Evolutionary conservation across 192 early-diverging fungal species (phyloP).

Genomic region (Dimargaris xerosporica): DNA sequence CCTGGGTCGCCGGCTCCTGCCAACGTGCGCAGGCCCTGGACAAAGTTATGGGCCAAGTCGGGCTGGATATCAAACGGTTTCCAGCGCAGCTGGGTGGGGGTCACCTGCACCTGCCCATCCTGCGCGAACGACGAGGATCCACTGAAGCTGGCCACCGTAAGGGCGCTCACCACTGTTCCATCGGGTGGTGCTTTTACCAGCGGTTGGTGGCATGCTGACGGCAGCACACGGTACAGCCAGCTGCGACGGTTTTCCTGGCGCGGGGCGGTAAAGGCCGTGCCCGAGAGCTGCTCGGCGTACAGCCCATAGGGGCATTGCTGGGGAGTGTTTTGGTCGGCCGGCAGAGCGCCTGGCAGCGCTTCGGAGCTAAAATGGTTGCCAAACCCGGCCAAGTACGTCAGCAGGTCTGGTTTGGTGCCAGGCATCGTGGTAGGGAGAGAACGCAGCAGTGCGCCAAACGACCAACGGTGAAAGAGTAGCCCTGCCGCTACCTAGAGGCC

Average conservation of each 20-base stretch:
- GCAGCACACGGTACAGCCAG: slow-evolving; percentile 94
- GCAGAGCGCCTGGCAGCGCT: slow-evolving; percentile 67
- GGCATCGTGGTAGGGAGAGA: not conserved
- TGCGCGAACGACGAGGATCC: too few relatives aligned
- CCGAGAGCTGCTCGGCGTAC: slow-evolving; percentile 91
- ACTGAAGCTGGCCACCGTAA: not conserved
- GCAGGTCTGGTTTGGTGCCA: not conserved
- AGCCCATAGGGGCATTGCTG: slow-evolving; percentile 78
- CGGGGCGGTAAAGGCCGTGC: slow-evolving; percentile 76
- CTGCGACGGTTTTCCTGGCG: slow-evolving; percentile 64
- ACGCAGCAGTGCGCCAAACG: too few relatives aligned
- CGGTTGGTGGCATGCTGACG: slow-evolving; percentile 71
- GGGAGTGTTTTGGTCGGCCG: slow-evolving; percentile 81
- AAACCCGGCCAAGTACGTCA: slow-evolving; percentile 63
- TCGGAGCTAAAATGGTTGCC: slow-evolving; percentile 80
- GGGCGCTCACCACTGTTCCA: not conserved
- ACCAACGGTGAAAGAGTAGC: too few relatives aligned
- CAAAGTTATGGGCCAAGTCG: slow-evolving; percentile 48
- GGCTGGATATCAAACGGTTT: slow-evolving; percentile 58
- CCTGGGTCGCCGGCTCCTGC: slow-evolving; percentile 75
- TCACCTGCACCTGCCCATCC: slow-evolving; percentile 19
- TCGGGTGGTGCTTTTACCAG: slow-evolving; percentile 23
- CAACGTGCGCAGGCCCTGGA: slow-evolving; percentile 69
- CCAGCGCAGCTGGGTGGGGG: slow-evolving; percentile 87
- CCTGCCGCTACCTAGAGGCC: too few relatives aligned